Conservation (phyloP, 2,329 filamentous ascomycete genomes). For the Colletotrichum sp. region DNA sequence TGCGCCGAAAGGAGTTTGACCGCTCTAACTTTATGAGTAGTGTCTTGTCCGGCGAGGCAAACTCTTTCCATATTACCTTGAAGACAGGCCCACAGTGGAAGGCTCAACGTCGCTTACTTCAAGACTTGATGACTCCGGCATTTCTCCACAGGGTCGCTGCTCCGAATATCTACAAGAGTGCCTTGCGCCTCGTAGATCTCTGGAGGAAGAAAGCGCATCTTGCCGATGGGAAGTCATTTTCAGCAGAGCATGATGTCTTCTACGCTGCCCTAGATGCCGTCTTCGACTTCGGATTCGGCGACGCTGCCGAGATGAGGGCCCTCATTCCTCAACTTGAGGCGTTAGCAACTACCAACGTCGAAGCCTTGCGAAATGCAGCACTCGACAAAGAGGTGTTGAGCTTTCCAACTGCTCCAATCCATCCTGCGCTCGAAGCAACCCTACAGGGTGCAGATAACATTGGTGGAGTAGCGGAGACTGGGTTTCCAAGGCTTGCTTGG, state of each 20-base stretch:
- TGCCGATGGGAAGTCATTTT: conserved; percentile 34
- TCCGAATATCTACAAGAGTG: conserved; percentile 36
- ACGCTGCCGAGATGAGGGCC: not conserved
- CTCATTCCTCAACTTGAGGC: not conserved
- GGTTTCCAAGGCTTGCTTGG: not conserved
- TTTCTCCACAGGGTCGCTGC: conserved; percentile 38
- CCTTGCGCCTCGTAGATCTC: conserved; percentile 32
- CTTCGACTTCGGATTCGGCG: conserved; percentile 35
- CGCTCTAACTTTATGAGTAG: conserved; percentile 24
- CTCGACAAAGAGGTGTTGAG: not conserved
- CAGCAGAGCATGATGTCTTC: conserved; percentile 34
- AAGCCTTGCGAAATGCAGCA: not conserved
- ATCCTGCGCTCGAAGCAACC: not conserved
- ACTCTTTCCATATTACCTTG: conserved; percentile 37
- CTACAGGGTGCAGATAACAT: not conserved
- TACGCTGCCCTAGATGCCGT: conserved; percentile 39
- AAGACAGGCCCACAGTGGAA: conserved; percentile 35
- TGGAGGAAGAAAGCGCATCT: conserved; percentile 36
- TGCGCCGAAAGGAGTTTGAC: conserved; percentile 39
- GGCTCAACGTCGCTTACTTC: conserved; percentile 34
- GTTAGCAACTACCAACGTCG: not conserved
- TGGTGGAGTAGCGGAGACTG: not conserved
- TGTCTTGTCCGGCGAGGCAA: conserved; percentile 7
- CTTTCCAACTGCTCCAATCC: not conserved
- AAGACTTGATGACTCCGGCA: conserved; percentile 40